A percentile compares a stretch with the other conserved stretches of the same genome.
phyloP scores from a whole-genome alignment of 1,284 basidiomycete species.

The Ustanciosporium gigantosporum region DNA sequence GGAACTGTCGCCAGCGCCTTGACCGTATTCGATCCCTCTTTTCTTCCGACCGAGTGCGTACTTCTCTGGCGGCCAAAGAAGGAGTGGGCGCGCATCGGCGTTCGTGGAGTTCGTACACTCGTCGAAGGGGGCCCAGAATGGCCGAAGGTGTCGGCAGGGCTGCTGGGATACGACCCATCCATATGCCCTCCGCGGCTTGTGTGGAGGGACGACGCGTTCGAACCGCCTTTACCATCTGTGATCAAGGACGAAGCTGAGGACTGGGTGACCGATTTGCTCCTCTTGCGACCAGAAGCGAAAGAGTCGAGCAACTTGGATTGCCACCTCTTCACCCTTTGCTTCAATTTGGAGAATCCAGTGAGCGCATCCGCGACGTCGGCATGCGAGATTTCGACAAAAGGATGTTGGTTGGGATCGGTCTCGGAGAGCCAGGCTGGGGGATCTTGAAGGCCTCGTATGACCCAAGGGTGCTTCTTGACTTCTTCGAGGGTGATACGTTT shows the following conservation, averaged over 20 bases:
- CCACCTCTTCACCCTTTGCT: conserved; percentile 49
- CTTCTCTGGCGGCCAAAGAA: conserved; percentile 37
- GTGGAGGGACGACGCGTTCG: conserved; percentile 13
- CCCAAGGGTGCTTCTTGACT: conserved; percentile 82
- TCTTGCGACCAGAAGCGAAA: conserved; percentile 22
- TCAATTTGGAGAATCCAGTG: conserved; percentile 54
- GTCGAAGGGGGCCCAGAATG: conserved; percentile 13
- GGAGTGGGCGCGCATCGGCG: conserved; percentile 23
- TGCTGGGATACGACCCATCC: conserved; percentile 11
- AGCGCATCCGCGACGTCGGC: conserved; percentile 76
- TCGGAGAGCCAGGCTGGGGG: conserved; percentile 77
- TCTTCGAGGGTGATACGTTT: conserved; percentile 80
- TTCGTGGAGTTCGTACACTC: conserved; percentile 17
- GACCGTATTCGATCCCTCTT: conserved; percentile 7
- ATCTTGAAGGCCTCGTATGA: conserved; percentile 67
- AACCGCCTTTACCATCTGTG: conserved; percentile 12
- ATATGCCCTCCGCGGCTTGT: conserved; percentile 3
- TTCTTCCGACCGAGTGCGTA: conserved; percentile 16
- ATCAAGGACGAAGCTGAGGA: conserved; percentile 22
- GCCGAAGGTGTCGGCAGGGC: conserved; percentile 21
- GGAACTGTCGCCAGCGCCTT: not conserved
- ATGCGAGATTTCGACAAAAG: conserved; percentile 73
- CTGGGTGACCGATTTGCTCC: conserved; percentile 22
- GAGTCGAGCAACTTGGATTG: conserved; percentile 46
- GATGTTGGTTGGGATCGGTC: conserved; percentile 70